Evolutionary conservation across 139 green algal species (phyloP).

Genomic region (Chlamydomonas eustigma): DNA sequence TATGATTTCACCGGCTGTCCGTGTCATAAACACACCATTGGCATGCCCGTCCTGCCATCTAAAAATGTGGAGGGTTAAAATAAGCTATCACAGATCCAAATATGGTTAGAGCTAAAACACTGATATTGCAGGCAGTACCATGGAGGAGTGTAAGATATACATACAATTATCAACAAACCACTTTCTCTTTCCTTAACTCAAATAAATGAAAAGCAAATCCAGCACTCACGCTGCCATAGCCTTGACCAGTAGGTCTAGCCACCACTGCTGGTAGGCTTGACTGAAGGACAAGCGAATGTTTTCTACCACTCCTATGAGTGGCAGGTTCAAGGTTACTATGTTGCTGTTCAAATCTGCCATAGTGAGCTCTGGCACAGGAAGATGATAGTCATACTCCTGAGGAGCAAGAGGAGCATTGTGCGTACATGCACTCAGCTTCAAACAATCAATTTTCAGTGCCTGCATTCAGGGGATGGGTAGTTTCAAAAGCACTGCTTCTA

Average conservation of each 20-base stretch:
- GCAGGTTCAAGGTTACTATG: constrained; percentile 30
- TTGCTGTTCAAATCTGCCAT: background rate
- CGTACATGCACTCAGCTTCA: too few relatives aligned
- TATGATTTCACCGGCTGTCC: constrained; percentile 24
- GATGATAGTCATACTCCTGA: constrained; percentile 32
- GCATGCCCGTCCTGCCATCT: constrained; percentile 19
- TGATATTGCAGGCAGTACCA: too few relatives aligned
- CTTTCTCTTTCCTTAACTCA: too few relatives aligned
- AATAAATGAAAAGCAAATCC: background rate
- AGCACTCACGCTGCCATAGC: background rate
- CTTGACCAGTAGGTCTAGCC: constrained; percentile 9
- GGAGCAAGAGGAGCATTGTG: too few relatives aligned
- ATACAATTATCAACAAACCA: too few relatives aligned
- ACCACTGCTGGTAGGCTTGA: constrained; percentile 4
- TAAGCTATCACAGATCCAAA: too few relatives aligned
- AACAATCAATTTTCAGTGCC: too few relatives aligned
- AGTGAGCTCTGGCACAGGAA: constrained; percentile 12
- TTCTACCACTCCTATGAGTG: constrained; percentile 30
- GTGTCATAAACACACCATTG: constrained; percentile 28
- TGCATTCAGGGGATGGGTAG: too few relatives aligned
- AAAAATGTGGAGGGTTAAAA: too few relatives aligned
- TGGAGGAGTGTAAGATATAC: too few relatives aligned
- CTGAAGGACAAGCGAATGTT: constrained; percentile 12
- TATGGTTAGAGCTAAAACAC: too few relatives aligned
- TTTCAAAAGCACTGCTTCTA: too few relatives aligned